Percentiles rank a stretch among this genome's conserved stretches.
Evolutionary conservation across 2,329 filamentous ascomycete species (phyloP).

Genomic region (Ophiostoma quercus): DNA sequence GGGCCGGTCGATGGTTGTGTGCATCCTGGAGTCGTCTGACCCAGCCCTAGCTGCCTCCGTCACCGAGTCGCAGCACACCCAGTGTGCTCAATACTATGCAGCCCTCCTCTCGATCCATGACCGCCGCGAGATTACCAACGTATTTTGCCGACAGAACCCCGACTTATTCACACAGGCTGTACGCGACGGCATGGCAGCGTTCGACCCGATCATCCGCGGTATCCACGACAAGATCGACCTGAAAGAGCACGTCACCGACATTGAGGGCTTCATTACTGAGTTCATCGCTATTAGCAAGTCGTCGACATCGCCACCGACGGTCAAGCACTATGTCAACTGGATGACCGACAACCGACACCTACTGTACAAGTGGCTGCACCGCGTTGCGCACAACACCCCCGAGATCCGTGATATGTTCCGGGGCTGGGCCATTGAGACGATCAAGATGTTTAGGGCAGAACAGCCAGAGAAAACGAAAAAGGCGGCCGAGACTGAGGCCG

Average conservation of each 20-base stretch:
- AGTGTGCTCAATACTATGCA: conserved; percentile 64
- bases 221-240: conserved; percentile 69
- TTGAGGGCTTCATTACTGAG: conserved; percentile 64
- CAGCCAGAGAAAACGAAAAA: neutral
- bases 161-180: conserved; percentile 68
- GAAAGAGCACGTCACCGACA: conserved; percentile 60
- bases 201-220: conserved; percentile 67
- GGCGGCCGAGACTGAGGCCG: neutral
- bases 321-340: conserved; percentile 67
- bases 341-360: conserved; percentile 59
- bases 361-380: conserved; percentile 66
- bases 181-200: conserved; percentile 59
- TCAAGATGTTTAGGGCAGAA: conserved; percentile 48
- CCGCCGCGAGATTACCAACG: conserved; percentile 62
- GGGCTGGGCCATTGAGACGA: conserved; percentile 54
- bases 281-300: conserved; percentile 56
- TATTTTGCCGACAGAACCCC: conserved; percentile 62
- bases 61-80: conserved; percentile 55
- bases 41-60: conserved; percentile 44
- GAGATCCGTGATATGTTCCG: conserved; percentile 58
- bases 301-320: conserved; percentile 45
- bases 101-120: conserved; percentile 67
- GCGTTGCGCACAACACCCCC: conserved; percentile 62
- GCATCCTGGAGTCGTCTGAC: conserved; percentile 56
- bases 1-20: conserved; percentile 57